Conservation (phyloP, 73 alveolate genomes). For the Uronychia setigera region DNA sequence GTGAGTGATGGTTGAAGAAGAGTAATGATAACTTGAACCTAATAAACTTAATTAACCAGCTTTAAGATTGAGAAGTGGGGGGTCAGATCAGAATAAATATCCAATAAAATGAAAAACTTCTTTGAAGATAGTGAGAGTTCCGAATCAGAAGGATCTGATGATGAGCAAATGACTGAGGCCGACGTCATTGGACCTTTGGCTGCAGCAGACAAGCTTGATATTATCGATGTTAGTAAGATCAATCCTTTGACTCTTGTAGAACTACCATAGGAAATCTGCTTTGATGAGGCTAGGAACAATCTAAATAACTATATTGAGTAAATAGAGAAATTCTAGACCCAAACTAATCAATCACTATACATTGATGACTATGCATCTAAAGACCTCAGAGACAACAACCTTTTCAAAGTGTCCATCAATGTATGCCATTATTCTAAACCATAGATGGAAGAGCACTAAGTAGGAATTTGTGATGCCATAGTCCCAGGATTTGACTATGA, state of each 20-base stretch:
- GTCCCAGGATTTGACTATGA: slow-evolving; percentile 52
- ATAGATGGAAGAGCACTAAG: slow-evolving; percentile 24
- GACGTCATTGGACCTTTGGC: not conserved
- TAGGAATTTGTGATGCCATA: slow-evolving; percentile 7
- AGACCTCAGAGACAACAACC: slow-evolving; percentile 25
- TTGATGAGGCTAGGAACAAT: slow-evolving; percentile 32
- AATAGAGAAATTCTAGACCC: slow-evolving; percentile 55
- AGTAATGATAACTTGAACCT: no score
- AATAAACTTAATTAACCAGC: no score
- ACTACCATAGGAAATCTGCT: slow-evolving; percentile 38
- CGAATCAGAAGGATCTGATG: not conserved
- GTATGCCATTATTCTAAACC: slow-evolving; percentile 13
- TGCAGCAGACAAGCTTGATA: no score
- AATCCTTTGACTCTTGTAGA: slow-evolving; percentile 11
- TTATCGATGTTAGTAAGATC: no score
- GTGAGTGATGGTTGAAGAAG: no score
- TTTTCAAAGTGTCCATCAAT: slow-evolving; percentile 22
- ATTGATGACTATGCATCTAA: slow-evolving; percentile 23
- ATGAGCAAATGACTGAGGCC: not conserved
- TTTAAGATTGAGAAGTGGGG: no score
- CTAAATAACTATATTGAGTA: slow-evolving; percentile 41
- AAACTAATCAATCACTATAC: slow-evolving; percentile 29
- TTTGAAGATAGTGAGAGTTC: no score
- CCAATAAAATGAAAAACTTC: not conserved
- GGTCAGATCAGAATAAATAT: no score